Evolutionary conservation across 352 stramenopile species (phyloP).

Genomic region (Phytophthora meadii): DNA sequence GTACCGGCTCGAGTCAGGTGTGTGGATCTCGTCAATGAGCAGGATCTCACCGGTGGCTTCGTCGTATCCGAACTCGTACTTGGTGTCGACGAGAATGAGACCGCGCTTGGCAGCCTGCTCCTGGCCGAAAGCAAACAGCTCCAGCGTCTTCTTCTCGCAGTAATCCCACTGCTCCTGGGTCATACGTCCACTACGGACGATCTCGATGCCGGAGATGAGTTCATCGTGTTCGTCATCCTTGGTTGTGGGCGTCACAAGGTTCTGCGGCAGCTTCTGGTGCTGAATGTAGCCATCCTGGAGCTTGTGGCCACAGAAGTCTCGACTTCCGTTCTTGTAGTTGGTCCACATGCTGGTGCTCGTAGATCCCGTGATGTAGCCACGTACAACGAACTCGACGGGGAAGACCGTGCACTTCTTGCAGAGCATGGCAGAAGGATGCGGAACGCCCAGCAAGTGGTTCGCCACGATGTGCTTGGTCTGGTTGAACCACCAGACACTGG

Average conservation of each 20-base stretch:
- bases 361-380: slow-evolving; percentile 96
- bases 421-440: slow-evolving; percentile 96
- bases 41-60: slow-evolving; percentile 92
- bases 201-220: slow-evolving; percentile 95
- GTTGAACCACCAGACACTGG: slow-evolving; percentile 96
- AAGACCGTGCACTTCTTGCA: slow-evolving; percentile 97
- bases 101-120: slow-evolving; percentile 91
- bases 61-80: slow-evolving; percentile 91
- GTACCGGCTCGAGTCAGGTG: slow-evolving; percentile 97
- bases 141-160: slow-evolving; percentile 92
- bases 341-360: slow-evolving; percentile 99
- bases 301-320: slow-evolving; percentile 97
- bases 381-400: slow-evolving; percentile 99
- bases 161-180: slow-evolving; percentile 97
- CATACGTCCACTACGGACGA: slow-evolving; percentile 95
- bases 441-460: slow-evolving; percentile 96
- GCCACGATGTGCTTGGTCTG: slow-evolving; percentile 95
- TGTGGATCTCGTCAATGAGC: slow-evolving; percentile 99
- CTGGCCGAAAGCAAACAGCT: slow-evolving; percentile 94
- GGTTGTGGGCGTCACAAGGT: slow-evolving; percentile 98
- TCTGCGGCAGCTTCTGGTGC: slow-evolving; percentile 96
- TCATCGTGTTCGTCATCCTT: slow-evolving; percentile 98
- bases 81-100: slow-evolving; percentile 99
- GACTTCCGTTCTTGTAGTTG: slow-evolving; percentile 96
- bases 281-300: slow-evolving; percentile 96